Conservation (phyloP, 192 early-diverging fungal species). For the Backusella westeae region DNA sequence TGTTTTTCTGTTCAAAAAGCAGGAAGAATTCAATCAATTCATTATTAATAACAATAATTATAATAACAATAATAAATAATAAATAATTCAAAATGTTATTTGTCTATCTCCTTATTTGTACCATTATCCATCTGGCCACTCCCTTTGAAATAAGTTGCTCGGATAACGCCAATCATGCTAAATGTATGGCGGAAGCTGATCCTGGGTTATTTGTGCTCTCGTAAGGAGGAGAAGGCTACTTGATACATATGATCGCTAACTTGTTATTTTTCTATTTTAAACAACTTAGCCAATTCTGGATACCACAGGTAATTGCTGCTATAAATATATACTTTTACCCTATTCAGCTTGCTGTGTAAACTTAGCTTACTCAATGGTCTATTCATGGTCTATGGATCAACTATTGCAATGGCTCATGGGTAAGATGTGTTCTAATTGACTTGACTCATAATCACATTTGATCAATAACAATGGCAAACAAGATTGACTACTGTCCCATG, state of each 20-base stretch:
- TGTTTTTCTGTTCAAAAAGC: not conserved
- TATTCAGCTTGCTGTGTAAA: not conserved
- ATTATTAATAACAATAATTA: not conserved
- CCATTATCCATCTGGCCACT: not conserved
- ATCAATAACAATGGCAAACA: not conserved
- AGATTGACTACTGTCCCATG: not conserved
- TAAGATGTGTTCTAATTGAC: not conserved
- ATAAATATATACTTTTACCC: not conserved
- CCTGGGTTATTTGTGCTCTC: not conserved
- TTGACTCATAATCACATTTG: not conserved
- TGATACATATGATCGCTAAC: not conserved
- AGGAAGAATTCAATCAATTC: not conserved
- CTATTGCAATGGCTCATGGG: constrained; percentile 1
- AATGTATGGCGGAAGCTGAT: not conserved
- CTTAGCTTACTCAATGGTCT: not conserved
- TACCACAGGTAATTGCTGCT: not conserved
- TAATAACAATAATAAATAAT: not conserved
- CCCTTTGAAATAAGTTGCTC: not conserved
- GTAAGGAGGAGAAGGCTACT: not conserved
- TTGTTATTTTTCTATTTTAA: not conserved
- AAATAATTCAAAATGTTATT: not conserved
- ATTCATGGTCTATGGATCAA: not conserved
- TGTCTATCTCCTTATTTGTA: not conserved
- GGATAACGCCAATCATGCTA: not conserved
- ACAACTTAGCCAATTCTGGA: not conserved